Percentiles rank a stretch among this genome's conserved stretches.
phyloP scores from a whole-genome alignment of 73 alveolate species.

The Tetrahymena malaccensis region DNA sequence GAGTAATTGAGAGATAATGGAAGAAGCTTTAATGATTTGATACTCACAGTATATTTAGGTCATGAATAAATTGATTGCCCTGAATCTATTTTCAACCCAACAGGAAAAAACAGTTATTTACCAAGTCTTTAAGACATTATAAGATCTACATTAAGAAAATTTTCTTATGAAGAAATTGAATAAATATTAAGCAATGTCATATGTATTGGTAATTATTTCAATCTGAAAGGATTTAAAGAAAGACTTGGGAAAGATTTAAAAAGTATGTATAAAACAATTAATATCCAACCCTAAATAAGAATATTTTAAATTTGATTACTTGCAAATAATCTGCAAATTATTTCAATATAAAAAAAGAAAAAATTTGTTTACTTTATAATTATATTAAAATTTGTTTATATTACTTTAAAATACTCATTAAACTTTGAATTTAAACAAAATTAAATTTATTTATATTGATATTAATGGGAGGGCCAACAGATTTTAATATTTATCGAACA shows the following conservation, averaged over 20 bases:
- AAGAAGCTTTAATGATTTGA: neutral
- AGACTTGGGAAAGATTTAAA: neutral
- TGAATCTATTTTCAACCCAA: neutral
- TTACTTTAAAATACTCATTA: too few relatives aligned
- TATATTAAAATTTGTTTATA: too few relatives aligned
- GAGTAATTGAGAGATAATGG: neutral
- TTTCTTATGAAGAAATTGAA: neutral
- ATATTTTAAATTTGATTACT: neutral
- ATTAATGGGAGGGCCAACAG: too few relatives aligned
- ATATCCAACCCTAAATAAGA: neutral
- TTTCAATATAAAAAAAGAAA: too few relatives aligned
- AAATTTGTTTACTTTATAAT: too few relatives aligned
- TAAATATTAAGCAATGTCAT: neutral
- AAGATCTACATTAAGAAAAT: neutral
- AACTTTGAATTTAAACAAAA: too few relatives aligned
- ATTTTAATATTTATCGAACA: too few relatives aligned
- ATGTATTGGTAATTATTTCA: neutral
- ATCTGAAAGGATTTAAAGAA: neutral
- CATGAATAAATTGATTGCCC: neutral
- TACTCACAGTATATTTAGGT: neutral
- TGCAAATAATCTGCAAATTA: too few relatives aligned
- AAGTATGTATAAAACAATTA: neutral
- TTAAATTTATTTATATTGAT: too few relatives aligned
- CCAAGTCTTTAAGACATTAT: neutral
- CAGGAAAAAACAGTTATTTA: neutral